phyloP scores from a whole-genome alignment of 225 moss, liverwort and hornwort species.

The Rhytidiadelphus loreus region DNA sequence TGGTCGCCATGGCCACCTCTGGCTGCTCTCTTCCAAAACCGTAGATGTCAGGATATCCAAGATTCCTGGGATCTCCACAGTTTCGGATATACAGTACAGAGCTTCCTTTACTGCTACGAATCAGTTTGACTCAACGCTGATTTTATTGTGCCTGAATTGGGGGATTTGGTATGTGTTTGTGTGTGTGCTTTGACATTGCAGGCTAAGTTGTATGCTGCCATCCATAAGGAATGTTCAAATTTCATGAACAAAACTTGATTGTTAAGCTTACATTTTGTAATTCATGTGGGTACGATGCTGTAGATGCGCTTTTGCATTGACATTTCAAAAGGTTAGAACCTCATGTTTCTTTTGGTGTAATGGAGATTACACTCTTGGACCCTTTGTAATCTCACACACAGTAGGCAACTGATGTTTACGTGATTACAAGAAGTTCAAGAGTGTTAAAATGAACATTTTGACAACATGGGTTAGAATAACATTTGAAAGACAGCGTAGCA shows the following conservation, averaged over 20 bases:
- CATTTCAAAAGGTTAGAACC: background rate
- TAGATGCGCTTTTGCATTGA: background rate
- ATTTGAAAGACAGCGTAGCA: background rate
- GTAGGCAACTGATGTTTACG: too few species aligned
- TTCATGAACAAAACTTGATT: background rate
- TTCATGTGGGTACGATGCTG: background rate
- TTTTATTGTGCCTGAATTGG: background rate
- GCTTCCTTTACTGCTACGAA: background rate
- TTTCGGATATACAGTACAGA: too few species aligned
- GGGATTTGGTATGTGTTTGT: background rate
- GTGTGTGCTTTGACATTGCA: background rate
- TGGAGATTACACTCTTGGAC: background rate
- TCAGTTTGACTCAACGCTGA: background rate
- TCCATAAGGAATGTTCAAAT: background rate
- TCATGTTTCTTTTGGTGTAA: background rate
- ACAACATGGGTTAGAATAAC: background rate
- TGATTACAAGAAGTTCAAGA: background rate
- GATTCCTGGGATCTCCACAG: too few species aligned
- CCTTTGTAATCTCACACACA: background rate
- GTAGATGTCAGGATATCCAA: background rate
- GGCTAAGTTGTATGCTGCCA: too few species aligned
- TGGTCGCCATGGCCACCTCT: background rate
- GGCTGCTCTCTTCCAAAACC: background rate
- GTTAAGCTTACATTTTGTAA: background rate
- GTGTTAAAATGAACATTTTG: too few species aligned